Conservation (phyloP, 1,284 basidiomycete genomes). For the Ustilago loliicola region DNA sequence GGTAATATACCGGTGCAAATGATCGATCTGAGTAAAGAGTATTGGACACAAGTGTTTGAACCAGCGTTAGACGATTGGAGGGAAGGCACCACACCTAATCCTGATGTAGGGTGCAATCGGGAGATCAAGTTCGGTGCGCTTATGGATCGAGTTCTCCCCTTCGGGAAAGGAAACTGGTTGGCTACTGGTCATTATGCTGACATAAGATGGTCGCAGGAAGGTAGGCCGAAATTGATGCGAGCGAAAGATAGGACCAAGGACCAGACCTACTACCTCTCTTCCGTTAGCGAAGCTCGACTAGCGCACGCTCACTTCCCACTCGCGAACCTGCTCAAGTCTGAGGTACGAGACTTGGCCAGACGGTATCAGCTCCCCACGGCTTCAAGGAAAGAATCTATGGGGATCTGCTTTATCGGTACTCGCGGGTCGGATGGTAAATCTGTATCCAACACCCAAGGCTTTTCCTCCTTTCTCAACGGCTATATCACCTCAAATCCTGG, state of each 20-base stretch:
- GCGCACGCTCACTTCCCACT: conserved; percentile 78
- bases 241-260: conserved; percentile 77
- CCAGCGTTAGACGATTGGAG: conserved; percentile 63
- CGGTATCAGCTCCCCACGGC: conserved; percentile 81
- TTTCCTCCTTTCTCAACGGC: conserved; percentile 71
- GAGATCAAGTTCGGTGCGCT: conserved; percentile 95
- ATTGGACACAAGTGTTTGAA: conserved; percentile 67
- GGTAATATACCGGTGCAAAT: conserved; percentile 75
- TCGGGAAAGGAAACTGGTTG: conserved; percentile 72
- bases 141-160: conserved; percentile 72
- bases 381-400: conserved; percentile 88
- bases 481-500: conserved; percentile 82
- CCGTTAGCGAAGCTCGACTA: conserved; percentile 48
- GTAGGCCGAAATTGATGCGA: conserved; percentile 44
- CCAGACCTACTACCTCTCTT: conserved; percentile 91
- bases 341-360: conserved; percentile 84
- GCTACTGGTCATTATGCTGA: conserved; percentile 92
- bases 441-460: conserved; percentile 31
- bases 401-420: conserved; percentile 93
- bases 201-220: conserved; percentile 73
- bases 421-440: conserved; percentile 69
- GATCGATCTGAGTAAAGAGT: conserved; percentile 59
- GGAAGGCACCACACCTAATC: conserved; percentile 79
- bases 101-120: conserved; percentile 92
- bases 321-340: conserved; percentile 64